Percentiles rank a stretch among this genome's conserved stretches.
phyloP scores from a whole-genome alignment of 2,329 filamentous ascomycete genomes.

The Pseudogymnoascus sp. region DNA sequence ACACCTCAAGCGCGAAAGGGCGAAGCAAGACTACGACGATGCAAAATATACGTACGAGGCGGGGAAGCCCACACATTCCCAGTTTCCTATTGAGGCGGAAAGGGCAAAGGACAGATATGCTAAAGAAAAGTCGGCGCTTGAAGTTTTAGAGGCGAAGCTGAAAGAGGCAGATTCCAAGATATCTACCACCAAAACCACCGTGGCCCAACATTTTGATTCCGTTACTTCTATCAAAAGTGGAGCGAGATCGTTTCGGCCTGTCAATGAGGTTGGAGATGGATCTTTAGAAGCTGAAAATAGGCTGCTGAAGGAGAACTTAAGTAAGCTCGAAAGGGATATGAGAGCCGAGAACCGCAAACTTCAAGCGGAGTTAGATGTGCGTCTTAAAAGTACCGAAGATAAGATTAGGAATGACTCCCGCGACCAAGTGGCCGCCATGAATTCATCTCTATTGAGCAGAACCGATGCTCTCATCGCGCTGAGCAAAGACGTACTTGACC shows the following conservation, averaged over 20 bases:
- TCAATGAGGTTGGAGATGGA: neutral
- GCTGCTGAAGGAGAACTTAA: neutral
- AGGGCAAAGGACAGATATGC: neutral
- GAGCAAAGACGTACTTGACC: neutral
- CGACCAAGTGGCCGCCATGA: neutral
- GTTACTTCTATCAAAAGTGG: neutral
- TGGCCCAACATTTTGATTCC: neutral
- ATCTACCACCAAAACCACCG: neutral
- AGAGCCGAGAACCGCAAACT: neutral
- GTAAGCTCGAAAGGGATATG: neutral
- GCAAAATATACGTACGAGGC: neutral
- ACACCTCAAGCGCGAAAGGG: neutral
- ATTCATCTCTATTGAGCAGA: neutral
- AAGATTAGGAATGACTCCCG: neutral
- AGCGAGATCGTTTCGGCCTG: neutral
- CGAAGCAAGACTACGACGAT: neutral
- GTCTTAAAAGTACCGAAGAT: neutral
- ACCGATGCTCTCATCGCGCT: neutral
- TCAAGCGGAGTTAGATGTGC: neutral
- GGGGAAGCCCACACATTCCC: neutral
- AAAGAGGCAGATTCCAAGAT: neutral
- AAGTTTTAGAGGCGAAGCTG: neutral
- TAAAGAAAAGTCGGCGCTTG: neutral
- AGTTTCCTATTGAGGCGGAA: conserved; percentile 4
- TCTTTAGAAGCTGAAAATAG: neutral